Percentiles rank a stretch among this genome's conserved stretches.
Conservation (phyloP, 495 filamentous ascomycete species). For the Clohesyomyces aquaticus region DNA sequence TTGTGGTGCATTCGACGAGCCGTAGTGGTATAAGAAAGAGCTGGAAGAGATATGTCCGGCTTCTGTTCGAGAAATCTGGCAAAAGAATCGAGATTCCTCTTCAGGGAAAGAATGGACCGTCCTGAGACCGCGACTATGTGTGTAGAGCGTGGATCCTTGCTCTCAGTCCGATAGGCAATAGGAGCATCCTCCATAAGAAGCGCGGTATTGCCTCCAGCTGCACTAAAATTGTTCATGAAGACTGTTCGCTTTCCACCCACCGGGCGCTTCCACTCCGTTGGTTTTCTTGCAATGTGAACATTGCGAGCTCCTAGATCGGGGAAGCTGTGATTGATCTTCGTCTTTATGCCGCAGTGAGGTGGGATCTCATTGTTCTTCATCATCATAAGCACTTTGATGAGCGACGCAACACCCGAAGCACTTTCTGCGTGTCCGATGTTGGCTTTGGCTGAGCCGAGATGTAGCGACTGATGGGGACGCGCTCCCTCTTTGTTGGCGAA, state of each 20-base stretch:
- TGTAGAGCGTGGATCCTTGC: constrained; percentile 41
- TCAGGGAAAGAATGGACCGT: constrained; percentile 47
- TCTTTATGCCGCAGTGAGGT: constrained; percentile 26
- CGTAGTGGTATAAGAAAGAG: constrained; percentile 52
- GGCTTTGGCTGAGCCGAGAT: constrained; percentile 45
- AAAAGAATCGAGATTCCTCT: constrained; percentile 46
- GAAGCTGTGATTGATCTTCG: constrained; percentile 22
- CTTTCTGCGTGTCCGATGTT: constrained; percentile 47
- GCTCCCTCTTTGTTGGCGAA: constrained; percentile 35
- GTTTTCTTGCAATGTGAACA: constrained; percentile 19
- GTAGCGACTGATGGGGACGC: constrained; percentile 36
- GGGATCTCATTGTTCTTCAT: constrained; percentile 28
- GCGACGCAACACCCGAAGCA: constrained; percentile 43
- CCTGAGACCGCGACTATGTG: constrained; percentile 47
- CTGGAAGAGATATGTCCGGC: constrained; percentile 43
- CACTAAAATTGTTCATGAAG: constrained; percentile 43
- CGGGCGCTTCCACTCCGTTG: constrained; percentile 9
- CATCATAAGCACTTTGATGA: constrained; percentile 50
- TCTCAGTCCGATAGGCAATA: constrained; percentile 1
- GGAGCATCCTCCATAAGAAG: constrained; percentile 51
- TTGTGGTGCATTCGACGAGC: constrained; percentile 34
- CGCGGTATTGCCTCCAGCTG: constrained; percentile 42
- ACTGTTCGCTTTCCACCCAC: constrained; percentile 15
- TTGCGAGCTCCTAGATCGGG: constrained; percentile 17
- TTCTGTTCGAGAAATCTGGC: constrained; percentile 45